Conservation (phyloP, 768 basidiomycete species). For the Butyriboletus loyo region DNA sequence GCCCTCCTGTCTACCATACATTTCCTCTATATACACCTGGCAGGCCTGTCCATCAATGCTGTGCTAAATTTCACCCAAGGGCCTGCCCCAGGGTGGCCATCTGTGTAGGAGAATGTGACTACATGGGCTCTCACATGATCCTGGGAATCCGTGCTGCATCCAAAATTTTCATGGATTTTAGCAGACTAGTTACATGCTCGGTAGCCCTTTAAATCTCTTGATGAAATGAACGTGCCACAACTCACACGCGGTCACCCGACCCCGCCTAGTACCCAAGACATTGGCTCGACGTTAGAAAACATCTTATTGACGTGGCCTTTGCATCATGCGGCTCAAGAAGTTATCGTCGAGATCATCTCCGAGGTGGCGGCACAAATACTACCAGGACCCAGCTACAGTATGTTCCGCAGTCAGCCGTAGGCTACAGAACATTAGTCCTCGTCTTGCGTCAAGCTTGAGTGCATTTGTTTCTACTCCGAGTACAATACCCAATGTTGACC, state of each 20-base stretch:
- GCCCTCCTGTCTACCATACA: no score
- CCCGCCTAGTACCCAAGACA: background rate
- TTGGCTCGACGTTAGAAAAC: background rate
- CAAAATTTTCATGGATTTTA: no score
- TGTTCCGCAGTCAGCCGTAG: constrained; percentile 22
- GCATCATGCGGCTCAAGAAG: constrained; percentile 29
- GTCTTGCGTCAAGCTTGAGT: constrained; percentile 31
- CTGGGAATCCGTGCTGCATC: no score
- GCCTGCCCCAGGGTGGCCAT: no score
- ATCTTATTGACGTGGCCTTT: background rate
- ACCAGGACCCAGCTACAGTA: constrained; percentile 30
- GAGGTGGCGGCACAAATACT: constrained; percentile 25
- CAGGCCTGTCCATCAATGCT: no score
- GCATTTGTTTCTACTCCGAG: background rate
- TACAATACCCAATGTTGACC: background rate
- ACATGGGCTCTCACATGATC: no score
- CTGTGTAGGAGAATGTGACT: no score
- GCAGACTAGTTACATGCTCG: no score
- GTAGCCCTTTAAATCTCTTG: no score
- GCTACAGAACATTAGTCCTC: constrained; percentile 27
- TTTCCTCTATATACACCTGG: no score
- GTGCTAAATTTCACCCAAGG: no score
- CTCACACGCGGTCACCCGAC: constrained; percentile 14
- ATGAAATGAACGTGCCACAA: no score
- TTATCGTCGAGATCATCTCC: constrained; percentile 14